Evolutionary conservation across 2,329 filamentous ascomycete genomes (phyloP), one percentile per base, ranked within the genome.

Genomic region (Aspergillus japonicus): DNA sequence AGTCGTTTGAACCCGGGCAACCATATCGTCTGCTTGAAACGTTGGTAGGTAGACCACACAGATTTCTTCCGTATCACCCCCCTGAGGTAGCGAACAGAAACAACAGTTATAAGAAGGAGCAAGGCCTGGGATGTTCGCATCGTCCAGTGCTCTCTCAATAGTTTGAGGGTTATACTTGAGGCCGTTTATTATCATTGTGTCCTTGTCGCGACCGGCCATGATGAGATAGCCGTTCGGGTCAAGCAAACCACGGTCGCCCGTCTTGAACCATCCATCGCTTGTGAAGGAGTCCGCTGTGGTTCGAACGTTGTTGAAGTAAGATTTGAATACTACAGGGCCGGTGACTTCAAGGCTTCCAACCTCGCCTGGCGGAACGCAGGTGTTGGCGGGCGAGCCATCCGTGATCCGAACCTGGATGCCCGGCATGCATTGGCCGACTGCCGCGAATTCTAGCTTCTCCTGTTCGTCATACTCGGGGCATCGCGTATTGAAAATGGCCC

Each of bases 121-220:
- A 66, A 29, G 66, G 1, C 66, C 66, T 4, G 60, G 50, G 5
- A 67, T 61, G 2, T 55, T 29, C 1, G 72, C 71, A 14, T 74
- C 58, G 44, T 81, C 76, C 2, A 83, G 63, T 0, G 73, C 69
- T 1, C 60, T 55, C 47, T 82, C 75, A 2, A 84, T 64, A 8
- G 77, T 77, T 3, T 69, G 54, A 0, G 76, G 69, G 26, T 60
- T 62, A 39, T 76, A 71, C 23, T 82, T 83, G 53, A 81, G 69
- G 0, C 80, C 80, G 59, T 83, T 83, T 60, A 83, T 73, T 58
- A 76, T 81, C 42, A 83, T 74, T 3, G 70, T 62, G 12, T 83
- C 81, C 60, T 81, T 81, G 23, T 50, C 42, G 14, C 64, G 53
- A 19, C 66, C 65, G 7, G 48, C 26, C 19, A 68, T 51, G 6